Conservation (phyloP, 805 yeast genomes). For the Lipomyces yamadae region DNA sequence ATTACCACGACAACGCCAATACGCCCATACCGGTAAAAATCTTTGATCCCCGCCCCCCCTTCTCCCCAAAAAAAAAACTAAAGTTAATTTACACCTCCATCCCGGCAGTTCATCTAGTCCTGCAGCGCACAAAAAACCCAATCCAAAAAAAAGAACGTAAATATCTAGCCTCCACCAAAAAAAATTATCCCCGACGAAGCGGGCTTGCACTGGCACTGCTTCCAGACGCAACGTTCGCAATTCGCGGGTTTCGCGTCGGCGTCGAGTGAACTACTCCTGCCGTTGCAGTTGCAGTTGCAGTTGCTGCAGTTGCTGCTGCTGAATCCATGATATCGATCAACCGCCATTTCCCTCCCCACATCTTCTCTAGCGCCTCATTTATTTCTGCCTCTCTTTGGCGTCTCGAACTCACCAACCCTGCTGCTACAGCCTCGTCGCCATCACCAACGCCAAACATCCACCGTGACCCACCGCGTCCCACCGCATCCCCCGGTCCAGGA, state of each 20-base stretch:
- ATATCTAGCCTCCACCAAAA: too few relatives aligned
- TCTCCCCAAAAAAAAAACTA: too few relatives aligned
- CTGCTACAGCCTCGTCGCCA: conserved; percentile 1
- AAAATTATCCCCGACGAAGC: not conserved
- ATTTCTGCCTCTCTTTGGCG: conserved; percentile 14
- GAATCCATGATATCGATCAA: conserved; percentile 21
- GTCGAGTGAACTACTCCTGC: not conserved
- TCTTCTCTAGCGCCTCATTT: conserved; percentile 14
- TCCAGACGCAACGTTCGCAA: not conserved
- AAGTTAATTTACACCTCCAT: too few relatives aligned
- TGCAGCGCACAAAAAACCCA: not conserved
- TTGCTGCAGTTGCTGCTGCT: conserved; percentile 11
- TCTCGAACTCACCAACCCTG: not conserved
- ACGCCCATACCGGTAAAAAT: too few relatives aligned
- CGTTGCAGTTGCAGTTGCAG: not conserved
- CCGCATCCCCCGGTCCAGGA: not conserved
- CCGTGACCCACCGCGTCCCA: not conserved
- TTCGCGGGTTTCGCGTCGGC: not conserved
- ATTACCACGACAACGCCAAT: too few relatives aligned
- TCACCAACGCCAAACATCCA: conserved; percentile 20
- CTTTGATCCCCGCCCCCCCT: too few relatives aligned
- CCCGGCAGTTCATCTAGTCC: too few relatives aligned
- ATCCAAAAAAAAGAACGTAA: not conserved
- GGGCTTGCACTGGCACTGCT: not conserved
- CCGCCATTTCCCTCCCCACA: conserved; percentile 35